phyloP scores from a whole-genome alignment of 306 rosid genomes.

The Casuarina glauca region DNA sequence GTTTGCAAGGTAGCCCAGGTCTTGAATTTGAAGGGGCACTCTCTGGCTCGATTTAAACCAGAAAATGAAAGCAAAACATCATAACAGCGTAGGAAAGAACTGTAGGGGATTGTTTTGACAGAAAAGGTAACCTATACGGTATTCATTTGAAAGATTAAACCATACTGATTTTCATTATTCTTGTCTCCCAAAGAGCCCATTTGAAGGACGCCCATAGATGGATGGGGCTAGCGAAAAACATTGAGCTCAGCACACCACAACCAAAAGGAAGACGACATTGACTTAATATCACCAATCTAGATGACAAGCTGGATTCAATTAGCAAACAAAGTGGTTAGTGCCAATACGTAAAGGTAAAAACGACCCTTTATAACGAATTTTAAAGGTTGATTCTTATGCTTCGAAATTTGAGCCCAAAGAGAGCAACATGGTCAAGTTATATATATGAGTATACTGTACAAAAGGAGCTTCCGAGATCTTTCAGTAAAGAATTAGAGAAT shows the following conservation, averaged over 20 bases:
- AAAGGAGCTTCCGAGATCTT: background rate
- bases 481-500: constrained; percentile 2
- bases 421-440: background rate
- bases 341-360: constrained; percentile 36
- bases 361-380: constrained; percentile 13
- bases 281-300: background rate
- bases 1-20: too few relatives aligned
- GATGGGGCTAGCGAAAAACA: too few relatives aligned
- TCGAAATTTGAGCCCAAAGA: background rate
- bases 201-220: too few relatives aligned
- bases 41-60: too few relatives aligned
- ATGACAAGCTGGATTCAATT: background rate
- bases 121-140: background rate
- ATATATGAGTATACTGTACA: background rate
- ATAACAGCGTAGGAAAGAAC: too few relatives aligned
- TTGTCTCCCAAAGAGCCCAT: too few relatives aligned
- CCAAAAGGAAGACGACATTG: background rate
- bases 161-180: background rate
- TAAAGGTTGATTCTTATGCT: background rate
- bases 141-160: too few relatives aligned
- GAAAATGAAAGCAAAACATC: too few relatives aligned
- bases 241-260: too few relatives aligned
- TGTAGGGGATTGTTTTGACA: background rate
- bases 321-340: constrained; percentile 18
- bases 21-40: too few relatives aligned